These are phyloP conservation scores for Ogataea hybrid DNA, from an alignment of 1,139 yeast genomes.

Conservation along the genomic window DNA sequence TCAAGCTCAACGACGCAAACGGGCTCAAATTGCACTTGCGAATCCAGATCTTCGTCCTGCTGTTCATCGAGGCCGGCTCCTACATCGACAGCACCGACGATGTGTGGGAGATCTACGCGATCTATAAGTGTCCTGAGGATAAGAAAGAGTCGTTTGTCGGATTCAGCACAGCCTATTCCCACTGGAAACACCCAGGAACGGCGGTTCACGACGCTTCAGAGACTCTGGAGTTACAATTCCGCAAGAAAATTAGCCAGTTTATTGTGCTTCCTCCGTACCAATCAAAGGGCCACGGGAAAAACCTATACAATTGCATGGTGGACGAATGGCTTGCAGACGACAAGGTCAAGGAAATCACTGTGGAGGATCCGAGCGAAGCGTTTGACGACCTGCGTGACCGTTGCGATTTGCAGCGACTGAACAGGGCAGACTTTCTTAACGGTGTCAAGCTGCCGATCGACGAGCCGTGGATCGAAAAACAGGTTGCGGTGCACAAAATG, in stretches of 20 bases:
- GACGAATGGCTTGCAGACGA: conserved; percentile 53
- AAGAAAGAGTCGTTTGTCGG: conserved; percentile 53
- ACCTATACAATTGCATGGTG: conserved; percentile 56
- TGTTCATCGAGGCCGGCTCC: conserved; percentile 93
- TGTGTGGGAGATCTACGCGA: conserved; percentile 64
- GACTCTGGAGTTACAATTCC: conserved; percentile 35
- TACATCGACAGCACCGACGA: conserved; percentile 75
- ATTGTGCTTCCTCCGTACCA: conserved; percentile 81
- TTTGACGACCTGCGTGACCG: conserved; percentile 91
- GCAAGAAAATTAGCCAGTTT: conserved; percentile 87
- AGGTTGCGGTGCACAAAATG: conserved; percentile 48
- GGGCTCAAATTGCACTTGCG: conserved; percentile 62
- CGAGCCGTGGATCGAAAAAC: conserved; percentile 44
- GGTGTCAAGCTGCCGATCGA: conserved; percentile 31
- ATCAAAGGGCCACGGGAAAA: conserved; percentile 66
- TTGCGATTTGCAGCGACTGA: conserved; percentile 62
- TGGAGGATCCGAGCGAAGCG: conserved; percentile 93
- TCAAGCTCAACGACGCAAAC: conserved; percentile 39
- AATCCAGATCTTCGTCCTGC: conserved; percentile 72
- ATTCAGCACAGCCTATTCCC: conserved; percentile 79
- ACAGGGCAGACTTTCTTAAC: conserved; percentile 13
- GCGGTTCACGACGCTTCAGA: conserved; percentile 50
- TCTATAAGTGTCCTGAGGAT: conserved; percentile 36
- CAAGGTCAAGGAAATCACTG: conserved; percentile 69
- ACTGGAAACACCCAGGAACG: conserved; percentile 71